Conservation (phyloP, 192 early-diverging fungal genomes). For the Obelidium mucronatum region DNA sequence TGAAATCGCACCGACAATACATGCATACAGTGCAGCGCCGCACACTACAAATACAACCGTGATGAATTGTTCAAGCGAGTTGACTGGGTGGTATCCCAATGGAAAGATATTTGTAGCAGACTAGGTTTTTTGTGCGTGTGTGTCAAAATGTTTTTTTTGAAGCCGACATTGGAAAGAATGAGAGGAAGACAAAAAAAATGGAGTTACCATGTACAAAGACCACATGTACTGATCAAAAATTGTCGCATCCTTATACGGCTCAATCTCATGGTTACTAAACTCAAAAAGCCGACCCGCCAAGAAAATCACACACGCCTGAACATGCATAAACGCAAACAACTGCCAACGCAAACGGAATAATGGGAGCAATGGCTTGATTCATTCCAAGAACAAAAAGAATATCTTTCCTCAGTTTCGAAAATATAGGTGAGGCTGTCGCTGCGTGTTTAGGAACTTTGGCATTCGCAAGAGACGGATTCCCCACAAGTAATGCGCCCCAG, state of each 20-base stretch:
- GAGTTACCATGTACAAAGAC: constrained; percentile 22
- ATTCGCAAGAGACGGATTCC: neutral
- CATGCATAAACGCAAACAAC: constrained; percentile 32
- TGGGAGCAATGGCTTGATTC: neutral
- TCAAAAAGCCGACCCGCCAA: constrained; percentile 24
- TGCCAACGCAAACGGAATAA: neutral
- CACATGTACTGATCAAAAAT: constrained; percentile 21
- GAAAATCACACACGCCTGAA: constrained; percentile 35
- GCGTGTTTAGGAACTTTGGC: neutral
- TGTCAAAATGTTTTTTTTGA: no score
- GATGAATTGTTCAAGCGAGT: constrained; percentile 1
- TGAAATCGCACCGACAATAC: constrained; percentile 32
- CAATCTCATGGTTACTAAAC: constrained; percentile 10
- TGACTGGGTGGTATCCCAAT: constrained; percentile 16
- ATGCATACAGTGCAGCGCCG: constrained; percentile 27
- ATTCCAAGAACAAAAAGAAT: neutral
- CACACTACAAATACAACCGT: constrained; percentile 1
- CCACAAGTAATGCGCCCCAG: constrained; percentile 5
- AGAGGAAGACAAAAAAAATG: neutral
- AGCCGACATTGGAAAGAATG: neutral
- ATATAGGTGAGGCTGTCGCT: neutral
- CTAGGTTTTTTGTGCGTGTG: no score
- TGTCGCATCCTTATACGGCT: neutral
- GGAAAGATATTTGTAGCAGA: constrained; percentile 18
- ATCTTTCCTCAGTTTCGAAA: neutral